Evolutionary conservation across 345 rosid species (phyloP).

Genomic region (Erodium maritimum): DNA sequence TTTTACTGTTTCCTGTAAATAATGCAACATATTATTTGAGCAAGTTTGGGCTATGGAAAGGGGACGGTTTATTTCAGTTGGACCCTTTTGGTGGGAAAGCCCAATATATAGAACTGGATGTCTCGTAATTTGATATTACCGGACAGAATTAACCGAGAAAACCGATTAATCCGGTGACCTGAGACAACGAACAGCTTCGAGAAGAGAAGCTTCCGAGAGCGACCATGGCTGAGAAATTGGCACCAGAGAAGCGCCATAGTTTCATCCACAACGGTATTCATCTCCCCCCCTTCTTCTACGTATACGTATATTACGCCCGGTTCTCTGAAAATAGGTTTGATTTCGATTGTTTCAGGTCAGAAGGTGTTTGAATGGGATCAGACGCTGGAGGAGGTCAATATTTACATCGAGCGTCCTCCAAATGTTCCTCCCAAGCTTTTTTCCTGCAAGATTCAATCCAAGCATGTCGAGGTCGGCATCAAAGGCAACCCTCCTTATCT

Average conservation of each 20-base stretch:
- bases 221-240: conserved; percentile 47
- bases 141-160: too few relatives aligned
- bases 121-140: too few relatives aligned
- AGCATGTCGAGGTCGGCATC: conserved; percentile 85
- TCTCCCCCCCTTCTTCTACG: background rate
- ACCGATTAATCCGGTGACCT: too few relatives aligned
- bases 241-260: conserved; percentile 51
- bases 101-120: too few relatives aligned
- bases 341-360: conserved; percentile 27
- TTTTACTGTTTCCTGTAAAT: too few relatives aligned
- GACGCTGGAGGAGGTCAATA: conserved; percentile 73
- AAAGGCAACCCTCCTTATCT: conserved; percentile 94
- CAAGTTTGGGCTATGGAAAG: too few relatives aligned
- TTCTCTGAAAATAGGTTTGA: too few relatives aligned
- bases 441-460: conserved; percentile 70
- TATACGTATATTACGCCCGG: background rate
- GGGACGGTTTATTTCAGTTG: too few relatives aligned
- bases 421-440: conserved; percentile 62
- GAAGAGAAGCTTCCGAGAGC: conserved; percentile 4
- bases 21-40: too few relatives aligned
- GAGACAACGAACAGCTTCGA: background rate
- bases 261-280: conserved; percentile 40
- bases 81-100: too few relatives aligned
- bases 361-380: conserved; percentile 95
- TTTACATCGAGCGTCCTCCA: conserved; percentile 63